Conservation (phyloP, 257 asterid genomes). For the Eucommia ulmoides region DNA sequence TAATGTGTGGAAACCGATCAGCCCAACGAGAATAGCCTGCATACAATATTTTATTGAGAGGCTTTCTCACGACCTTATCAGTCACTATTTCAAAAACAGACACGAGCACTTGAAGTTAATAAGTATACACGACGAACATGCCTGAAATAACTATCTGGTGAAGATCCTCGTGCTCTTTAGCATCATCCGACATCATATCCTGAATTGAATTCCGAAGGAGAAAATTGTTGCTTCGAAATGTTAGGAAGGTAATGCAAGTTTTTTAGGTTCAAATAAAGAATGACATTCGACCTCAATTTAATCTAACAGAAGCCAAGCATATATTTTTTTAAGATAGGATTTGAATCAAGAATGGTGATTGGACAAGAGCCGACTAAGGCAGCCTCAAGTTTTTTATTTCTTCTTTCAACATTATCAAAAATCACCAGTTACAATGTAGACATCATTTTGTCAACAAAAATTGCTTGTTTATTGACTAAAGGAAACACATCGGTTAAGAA, state of each 20-base stretch:
- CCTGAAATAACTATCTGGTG: slow-evolving; percentile 49
- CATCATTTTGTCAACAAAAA: too few relatives aligned
- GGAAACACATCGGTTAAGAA: too few relatives aligned
- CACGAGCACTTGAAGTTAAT: not conserved
- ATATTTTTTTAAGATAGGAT: too few relatives aligned
- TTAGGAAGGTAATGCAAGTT: not conserved
- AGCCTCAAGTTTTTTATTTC: not conserved
- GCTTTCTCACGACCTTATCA: not conserved
- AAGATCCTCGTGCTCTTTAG: slow-evolving; percentile 50
- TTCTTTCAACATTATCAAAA: too few relatives aligned
- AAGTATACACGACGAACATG: slow-evolving; percentile 3
- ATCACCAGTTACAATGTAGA: too few relatives aligned
- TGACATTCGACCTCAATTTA: not conserved
- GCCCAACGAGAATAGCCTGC: slow-evolving; percentile 69
- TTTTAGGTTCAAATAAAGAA: not conserved
- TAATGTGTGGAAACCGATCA: slow-evolving; percentile 49
- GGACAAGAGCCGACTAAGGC: not conserved
- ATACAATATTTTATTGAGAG: not conserved
- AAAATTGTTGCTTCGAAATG: not conserved
- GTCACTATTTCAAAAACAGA: not conserved
- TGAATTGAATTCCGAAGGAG: slow-evolving; percentile 10
- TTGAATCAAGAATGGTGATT: too few relatives aligned
- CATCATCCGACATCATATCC: slow-evolving; percentile 28
- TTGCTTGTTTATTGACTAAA: too few relatives aligned
- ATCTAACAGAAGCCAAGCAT: not conserved